Evolutionary conservation across 352 stramenopile genomes (phyloP), one percentile per base, ranked within the genome.

Genomic region (Globisporangium recalcitrans): DNA sequence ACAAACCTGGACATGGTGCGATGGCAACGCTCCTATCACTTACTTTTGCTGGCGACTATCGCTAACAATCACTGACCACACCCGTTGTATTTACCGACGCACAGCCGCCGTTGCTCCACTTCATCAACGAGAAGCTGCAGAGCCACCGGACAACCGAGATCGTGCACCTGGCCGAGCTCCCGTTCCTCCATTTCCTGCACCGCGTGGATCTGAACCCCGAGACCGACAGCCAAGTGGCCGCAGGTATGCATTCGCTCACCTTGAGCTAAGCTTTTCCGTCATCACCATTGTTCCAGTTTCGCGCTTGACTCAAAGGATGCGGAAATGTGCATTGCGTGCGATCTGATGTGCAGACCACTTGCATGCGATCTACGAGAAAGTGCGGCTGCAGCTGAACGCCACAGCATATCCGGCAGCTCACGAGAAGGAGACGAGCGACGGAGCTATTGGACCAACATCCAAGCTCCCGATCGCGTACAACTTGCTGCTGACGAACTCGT

Each of bases 171-270:
- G 61, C 58, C 14, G 76, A 90, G 54, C 77, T 91, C 1, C 84
- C 84, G 9, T 93, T 93, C 64, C 68, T 74, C 49, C 84, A 93
- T 58, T 90, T 84, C 38, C 71, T 93, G 2, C 74, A 91, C 61
- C 82, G 84, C 11, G 66, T 93, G 27, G 64, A 80, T 40, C 47
- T 88, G 11, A 21, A 60, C 24, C 34, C 62, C 44, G 62, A 77
- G 44, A 62, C 51, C 11, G 72, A 84, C 32, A 83, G 74, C 24
- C 60, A 85, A 47, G 72, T 65, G 4, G 74, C 77, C 44, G 65
- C 78, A n/a, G 71, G 77, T 83, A n/a, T n/a, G n/a, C n/a, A n/a
- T n/a, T n/a, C n/a, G n/a, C n/a, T n/a, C n/a, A n/a, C n/a, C n/a
- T n/a, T n/a, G n/a, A n/a, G n/a, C n/a, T n/a, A n/a, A 8, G 21